These are phyloP conservation scores for Hyaloscypha hepaticicola DNA, from an alignment of 495 filamentous ascomycete species.

Conservation along the genomic window DNA sequence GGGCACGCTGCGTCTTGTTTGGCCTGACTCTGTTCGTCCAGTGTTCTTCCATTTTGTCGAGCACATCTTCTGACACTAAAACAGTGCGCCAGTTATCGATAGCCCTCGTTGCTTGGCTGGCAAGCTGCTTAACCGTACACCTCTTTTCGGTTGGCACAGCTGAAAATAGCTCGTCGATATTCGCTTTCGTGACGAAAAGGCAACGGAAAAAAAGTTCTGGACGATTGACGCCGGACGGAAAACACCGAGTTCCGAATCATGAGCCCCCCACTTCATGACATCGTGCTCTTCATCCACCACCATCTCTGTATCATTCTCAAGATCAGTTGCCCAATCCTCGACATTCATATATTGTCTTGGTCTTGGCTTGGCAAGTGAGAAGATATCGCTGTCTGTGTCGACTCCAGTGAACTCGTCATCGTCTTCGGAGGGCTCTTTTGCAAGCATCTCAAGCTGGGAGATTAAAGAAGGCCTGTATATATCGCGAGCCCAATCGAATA, in stretches of 20 bases:
- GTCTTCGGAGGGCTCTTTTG: not conserved
- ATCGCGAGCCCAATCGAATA: constrained; percentile 18
- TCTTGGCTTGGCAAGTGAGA: not conserved
- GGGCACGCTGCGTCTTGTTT: not conserved
- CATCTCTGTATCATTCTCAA: not conserved
- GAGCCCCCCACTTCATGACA: not conserved
- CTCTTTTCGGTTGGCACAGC: not conserved
- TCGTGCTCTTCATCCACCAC: not conserved
- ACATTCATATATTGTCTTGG: too few relatives aligned
- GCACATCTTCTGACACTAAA: not conserved
- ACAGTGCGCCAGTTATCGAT: not conserved
- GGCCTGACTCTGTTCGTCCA: not conserved
- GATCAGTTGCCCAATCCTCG: not conserved
- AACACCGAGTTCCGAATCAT: not conserved
- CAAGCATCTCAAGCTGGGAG: not conserved
- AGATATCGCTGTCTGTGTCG: not conserved
- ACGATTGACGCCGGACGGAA: not conserved
- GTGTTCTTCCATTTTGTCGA: not conserved
- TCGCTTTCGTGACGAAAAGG: not conserved
- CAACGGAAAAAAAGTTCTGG: not conserved
- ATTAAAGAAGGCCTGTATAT: constrained; percentile 7
- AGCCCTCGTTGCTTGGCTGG: too few relatives aligned
- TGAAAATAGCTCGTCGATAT: not conserved
- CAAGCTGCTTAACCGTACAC: not conserved
- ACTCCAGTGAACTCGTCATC: not conserved